phyloP scores from a whole-genome alignment of 2,329 filamentous ascomycete genomes.

The Aspergillus proliferans region DNA sequence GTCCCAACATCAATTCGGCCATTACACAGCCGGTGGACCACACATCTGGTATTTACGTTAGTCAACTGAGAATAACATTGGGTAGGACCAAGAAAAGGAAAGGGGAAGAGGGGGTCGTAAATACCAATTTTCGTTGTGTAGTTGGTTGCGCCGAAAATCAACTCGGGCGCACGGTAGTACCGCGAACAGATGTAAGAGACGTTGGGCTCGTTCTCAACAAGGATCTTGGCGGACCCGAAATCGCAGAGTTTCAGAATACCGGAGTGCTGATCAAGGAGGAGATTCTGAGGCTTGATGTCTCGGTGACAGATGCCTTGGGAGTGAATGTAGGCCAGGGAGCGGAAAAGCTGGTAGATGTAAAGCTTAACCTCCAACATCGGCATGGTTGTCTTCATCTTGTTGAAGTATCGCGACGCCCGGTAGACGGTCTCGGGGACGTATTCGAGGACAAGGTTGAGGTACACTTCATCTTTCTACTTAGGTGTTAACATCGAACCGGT shows the following conservation, averaged over 20 bases:
- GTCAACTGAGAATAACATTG: not conserved
- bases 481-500: not conserved
- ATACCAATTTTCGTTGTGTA: slow-evolving; percentile 99
- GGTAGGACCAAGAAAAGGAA: not conserved
- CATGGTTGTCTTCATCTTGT: slow-evolving; percentile 99
- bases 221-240: slow-evolving; percentile 97
- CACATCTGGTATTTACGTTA: slow-evolving; percentile 60
- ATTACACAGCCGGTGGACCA: slow-evolving; percentile 99
- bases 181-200: slow-evolving; percentile 99
- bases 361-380: slow-evolving; percentile 97
- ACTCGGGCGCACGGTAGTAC: slow-evolving; percentile 94
- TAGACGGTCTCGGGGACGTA: slow-evolving; percentile 98
- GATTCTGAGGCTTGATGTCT: slow-evolving; percentile 98
- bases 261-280: slow-evolving; percentile 83
- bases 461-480: slow-evolving; percentile 90
- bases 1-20: slow-evolving; percentile 97
- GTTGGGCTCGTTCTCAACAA: slow-evolving; percentile 97
- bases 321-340: slow-evolving; percentile 96
- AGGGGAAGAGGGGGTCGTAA: slow-evolving; percentile 23
- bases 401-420: slow-evolving; percentile 96
- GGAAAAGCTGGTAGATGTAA: slow-evolving; percentile 99
- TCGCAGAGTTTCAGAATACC: slow-evolving; percentile 96
- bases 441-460: slow-evolving; percentile 95
- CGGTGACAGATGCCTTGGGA: slow-evolving; percentile 98
- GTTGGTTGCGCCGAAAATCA: slow-evolving; percentile 98